phyloP scores from a whole-genome alignment of 176 grass and related monocot genomes.

The Ananas comosus region DNA sequence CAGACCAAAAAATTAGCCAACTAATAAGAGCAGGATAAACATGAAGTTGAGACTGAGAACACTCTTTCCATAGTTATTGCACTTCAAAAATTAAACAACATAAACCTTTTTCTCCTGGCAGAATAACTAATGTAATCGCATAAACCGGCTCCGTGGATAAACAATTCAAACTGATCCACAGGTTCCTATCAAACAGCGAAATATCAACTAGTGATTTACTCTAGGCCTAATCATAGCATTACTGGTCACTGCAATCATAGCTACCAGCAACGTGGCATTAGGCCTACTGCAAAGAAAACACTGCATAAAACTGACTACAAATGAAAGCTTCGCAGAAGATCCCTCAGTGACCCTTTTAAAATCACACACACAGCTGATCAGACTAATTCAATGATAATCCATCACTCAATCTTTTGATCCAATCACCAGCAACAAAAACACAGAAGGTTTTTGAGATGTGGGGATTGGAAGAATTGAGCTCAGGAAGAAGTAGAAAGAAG shows the following conservation, averaged over 20 bases:
- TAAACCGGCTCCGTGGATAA: slow-evolving; percentile 61
- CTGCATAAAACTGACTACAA: neutral
- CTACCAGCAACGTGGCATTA: slow-evolving; percentile 70
- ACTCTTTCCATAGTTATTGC: too few species aligned
- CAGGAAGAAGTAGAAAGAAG: slow-evolving; percentile 6
- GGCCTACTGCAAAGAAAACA: slow-evolving; percentile 9
- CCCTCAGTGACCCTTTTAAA: slow-evolving; percentile 83
- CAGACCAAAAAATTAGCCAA: too few species aligned
- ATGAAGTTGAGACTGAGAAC: too few species aligned
- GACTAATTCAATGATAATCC: neutral
- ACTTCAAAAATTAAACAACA: too few species aligned
- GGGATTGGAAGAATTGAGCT: slow-evolving; percentile 14
- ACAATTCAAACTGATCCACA: slow-evolving; percentile 34
- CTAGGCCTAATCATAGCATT: slow-evolving; percentile 66
- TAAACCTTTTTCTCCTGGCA: too few species aligned
- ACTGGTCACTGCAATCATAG: slow-evolving; percentile 31
- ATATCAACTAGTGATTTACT: slow-evolving; percentile 20
- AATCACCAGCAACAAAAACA: slow-evolving; percentile 21
- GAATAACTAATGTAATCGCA: slow-evolving; percentile 47
- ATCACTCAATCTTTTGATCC: slow-evolving; percentile 10
- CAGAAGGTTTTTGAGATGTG: neutral
- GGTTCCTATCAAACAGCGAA: slow-evolving; percentile 89
- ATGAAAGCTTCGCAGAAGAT: neutral
- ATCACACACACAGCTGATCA: slow-evolving; percentile 62
- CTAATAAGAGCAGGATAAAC: too few species aligned